These are phyloP conservation scores for Chlamydomonas reinhardtii DNA, from an alignment of 163 green algal genomes.

Conservation along the genomic window DNA sequence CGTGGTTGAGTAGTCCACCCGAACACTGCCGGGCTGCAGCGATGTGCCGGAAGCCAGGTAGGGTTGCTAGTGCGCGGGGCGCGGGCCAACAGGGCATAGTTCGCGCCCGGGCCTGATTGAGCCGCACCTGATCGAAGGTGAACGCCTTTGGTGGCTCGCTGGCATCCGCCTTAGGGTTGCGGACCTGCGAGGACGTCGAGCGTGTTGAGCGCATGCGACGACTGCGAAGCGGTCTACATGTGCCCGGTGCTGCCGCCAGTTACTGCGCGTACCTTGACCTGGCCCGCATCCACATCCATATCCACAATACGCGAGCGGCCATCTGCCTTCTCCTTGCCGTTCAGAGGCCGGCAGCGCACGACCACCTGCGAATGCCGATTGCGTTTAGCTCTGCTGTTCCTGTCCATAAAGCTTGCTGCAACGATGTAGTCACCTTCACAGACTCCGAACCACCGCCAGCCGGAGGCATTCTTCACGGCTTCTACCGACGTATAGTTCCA, in stretches of 20 bases:
- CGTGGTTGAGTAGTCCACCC: too few relatives aligned
- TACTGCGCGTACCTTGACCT: conserved; percentile 59
- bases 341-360: conserved; percentile 83
- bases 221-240: too few relatives aligned
- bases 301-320: conserved; percentile 76
- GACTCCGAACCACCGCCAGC: not conserved
- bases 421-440: not conserved
- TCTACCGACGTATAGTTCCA: too few relatives aligned
- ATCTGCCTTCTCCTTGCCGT: conserved; percentile 75
- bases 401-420: too few relatives aligned
- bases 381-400: not conserved
- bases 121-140: conserved; percentile 76
- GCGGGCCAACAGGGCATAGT: not conserved
- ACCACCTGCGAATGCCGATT: conserved; percentile 71
- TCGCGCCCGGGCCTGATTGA: too few relatives aligned
- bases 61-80: too few relatives aligned
- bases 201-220: not conserved
- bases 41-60: too few relatives aligned
- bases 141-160: conserved; percentile 78
- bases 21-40: too few relatives aligned
- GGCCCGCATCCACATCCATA: conserved; percentile 67
- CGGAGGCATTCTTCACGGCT: not conserved
- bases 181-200: conserved; percentile 51
- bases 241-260: too few relatives aligned
- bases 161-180: conserved; percentile 73